A percentile compares a stretch with the other conserved stretches of the same genome.
Evolutionary conservation across 768 basidiomycete genomes (phyloP).

Genomic region (Russula vinacea): DNA sequence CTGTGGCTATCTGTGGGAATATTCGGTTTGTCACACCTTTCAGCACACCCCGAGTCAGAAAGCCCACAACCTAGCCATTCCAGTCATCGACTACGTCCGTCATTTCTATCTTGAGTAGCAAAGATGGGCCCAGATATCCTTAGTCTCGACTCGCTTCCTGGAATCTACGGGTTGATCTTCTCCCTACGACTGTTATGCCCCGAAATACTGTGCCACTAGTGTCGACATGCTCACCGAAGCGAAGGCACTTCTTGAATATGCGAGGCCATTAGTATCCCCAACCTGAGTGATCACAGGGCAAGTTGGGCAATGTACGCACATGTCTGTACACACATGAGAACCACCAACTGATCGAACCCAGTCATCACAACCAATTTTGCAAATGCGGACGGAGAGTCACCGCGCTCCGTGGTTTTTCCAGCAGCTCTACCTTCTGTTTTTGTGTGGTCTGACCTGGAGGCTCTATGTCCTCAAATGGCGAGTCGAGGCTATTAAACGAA

Average conservation of each 20-base stretch:
- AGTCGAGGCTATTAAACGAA: not conserved
- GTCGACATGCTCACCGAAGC: not conserved
- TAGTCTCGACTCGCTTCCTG: not conserved
- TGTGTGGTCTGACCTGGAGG: constrained; percentile 2
- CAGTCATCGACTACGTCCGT: not conserved
- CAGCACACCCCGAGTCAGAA: not conserved
- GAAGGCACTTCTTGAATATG: not conserved
- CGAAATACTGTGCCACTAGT: not conserved
- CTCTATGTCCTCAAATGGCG: constrained; percentile 3
- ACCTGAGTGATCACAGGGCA: not conserved
- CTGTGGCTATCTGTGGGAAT: not conserved
- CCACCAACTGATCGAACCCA: not conserved
- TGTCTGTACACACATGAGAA: not conserved
- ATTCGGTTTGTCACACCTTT: not conserved
- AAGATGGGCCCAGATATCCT: not conserved
- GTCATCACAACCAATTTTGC: not conserved
- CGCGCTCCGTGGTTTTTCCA: not conserved
- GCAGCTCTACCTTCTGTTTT: constrained; percentile 4
- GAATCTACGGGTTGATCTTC: not conserved
- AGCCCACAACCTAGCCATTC: not conserved
- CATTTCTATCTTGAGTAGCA: not conserved
- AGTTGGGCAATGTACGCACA: constrained; percentile 1
- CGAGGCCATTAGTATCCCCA: not conserved
- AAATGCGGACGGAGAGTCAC: constrained; percentile 8
- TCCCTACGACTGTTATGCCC: not conserved